Evolutionary conservation across 2,329 filamentous ascomycete species (phyloP).

Genomic region (Fusarium pseudoanthophilum): DNA sequence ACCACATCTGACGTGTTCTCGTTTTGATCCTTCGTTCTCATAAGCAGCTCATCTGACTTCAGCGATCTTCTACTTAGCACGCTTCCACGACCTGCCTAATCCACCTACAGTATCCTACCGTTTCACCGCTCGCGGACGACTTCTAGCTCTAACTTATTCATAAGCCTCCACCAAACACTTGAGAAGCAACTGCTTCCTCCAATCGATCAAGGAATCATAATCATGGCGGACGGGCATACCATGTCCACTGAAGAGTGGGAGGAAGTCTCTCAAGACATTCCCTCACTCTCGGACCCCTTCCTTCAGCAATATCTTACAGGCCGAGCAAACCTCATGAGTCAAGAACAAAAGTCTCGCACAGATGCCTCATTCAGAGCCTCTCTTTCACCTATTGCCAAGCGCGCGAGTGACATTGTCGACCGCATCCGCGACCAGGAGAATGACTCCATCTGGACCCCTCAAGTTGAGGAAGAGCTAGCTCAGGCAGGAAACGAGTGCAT

Average conservation of each 20-base stretch:
- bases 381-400: slow-evolving; percentile 80
- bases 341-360: slow-evolving; percentile 85
- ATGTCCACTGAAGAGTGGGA: slow-evolving; percentile 69
- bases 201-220: slow-evolving; percentile 37
- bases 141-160: not conserved
- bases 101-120: slow-evolving; percentile 18
- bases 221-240: slow-evolving; percentile 47
- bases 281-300: slow-evolving; percentile 74
- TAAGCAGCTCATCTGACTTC: slow-evolving; percentile 6
- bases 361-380: slow-evolving; percentile 76
- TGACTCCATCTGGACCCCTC: slow-evolving; percentile 78
- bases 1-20: not conserved
- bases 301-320: slow-evolving; percentile 84
- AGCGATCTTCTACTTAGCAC: slow-evolving; percentile 15
- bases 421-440: slow-evolving; percentile 83
- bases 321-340: slow-evolving; percentile 77
- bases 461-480: slow-evolving; percentile 76
- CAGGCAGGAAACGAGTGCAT: slow-evolving; percentile 70
- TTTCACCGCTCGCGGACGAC: slow-evolving; percentile 8
- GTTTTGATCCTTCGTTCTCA: not conserved
- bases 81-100: slow-evolving; percentile 37
- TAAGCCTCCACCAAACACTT: not conserved
- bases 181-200: not conserved
- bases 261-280: slow-evolving; percentile 66
- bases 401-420: slow-evolving; percentile 82